Percentiles rank a stretch among this genome's conserved stretches.
These are phyloP conservation scores for Tolypocladium cylindrosporum DNA, from an alignment of 2,329 filamentous ascomycete genomes.

Conservation along the genomic window DNA sequence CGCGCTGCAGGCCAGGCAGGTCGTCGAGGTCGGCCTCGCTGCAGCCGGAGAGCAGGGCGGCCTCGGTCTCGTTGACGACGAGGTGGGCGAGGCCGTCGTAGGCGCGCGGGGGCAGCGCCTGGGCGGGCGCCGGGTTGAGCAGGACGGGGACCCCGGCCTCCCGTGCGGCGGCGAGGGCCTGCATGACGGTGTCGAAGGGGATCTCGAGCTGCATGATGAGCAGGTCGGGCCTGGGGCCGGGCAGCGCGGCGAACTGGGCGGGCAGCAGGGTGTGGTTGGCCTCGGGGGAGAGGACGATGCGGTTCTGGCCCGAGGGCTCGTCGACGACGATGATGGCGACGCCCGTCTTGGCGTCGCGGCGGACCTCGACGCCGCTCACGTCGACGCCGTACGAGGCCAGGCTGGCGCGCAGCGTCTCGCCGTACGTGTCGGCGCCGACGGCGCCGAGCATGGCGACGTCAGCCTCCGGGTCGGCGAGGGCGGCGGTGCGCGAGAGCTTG, in stretches of 20 bases:
- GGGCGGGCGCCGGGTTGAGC: conserved; percentile 77
- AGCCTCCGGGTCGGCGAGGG: conserved; percentile 22
- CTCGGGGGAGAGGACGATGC: conserved; percentile 64
- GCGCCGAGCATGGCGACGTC: conserved; percentile 63
- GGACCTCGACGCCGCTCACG: conserved; percentile 38
- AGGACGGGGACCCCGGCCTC: conserved; percentile 50
- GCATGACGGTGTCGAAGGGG: conserved; percentile 53
- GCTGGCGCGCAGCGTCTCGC: conserved; percentile 44
- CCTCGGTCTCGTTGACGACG: conserved; percentile 86
- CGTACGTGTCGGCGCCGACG: conserved; percentile 61
- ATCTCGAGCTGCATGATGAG: conserved; percentile 75
- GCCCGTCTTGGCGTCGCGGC: conserved; percentile 46
- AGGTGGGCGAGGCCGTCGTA: conserved; percentile 65
- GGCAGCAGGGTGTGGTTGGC: conserved; percentile 49
- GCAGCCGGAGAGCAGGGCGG: conserved; percentile 57
- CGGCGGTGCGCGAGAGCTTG: conserved; percentile 56
- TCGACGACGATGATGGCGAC: conserved; percentile 70
- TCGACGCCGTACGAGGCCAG: conserved; percentile 54
- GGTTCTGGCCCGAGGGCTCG: conserved; percentile 61
- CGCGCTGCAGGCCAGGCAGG: conserved; percentile 30
- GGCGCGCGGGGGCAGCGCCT: conserved; percentile 53
- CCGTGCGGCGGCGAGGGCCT: conserved; percentile 44
- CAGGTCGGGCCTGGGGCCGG: conserved; percentile 41
- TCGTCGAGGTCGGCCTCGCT: conserved; percentile 38
- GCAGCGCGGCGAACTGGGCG: conserved; percentile 22